phyloP scores from a whole-genome alignment of 2,329 filamentous ascomycete genomes.

The Pseudogymnoascus verrucosus region DNA sequence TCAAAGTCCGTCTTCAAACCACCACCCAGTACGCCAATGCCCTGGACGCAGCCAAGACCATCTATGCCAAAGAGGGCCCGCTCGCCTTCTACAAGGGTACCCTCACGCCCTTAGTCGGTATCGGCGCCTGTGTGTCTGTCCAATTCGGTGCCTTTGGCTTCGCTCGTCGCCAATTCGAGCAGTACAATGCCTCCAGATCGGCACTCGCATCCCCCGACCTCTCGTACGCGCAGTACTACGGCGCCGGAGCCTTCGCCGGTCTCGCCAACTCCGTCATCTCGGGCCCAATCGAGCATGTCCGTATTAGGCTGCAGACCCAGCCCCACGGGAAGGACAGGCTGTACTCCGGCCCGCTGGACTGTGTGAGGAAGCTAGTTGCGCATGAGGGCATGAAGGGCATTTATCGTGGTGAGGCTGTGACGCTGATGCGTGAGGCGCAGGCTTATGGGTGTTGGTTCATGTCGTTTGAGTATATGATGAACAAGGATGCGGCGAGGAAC shows the following conservation, averaged over 20 bases:
- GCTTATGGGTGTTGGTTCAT: conserved; percentile 96
- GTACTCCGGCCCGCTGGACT: conserved; percentile 82
- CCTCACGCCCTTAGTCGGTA: conserved; percentile 86
- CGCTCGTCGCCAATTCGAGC: conserved; percentile 78
- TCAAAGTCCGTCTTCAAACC: conserved; percentile 96
- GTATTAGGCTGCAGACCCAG: conserved; percentile 92
- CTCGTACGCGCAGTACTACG: conserved; percentile 79
- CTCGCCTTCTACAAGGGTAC: conserved; percentile 98
- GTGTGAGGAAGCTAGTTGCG: conserved; percentile 71
- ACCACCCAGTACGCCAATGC: conserved; percentile 73
- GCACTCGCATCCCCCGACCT: conserved; percentile 41
- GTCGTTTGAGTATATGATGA: conserved; percentile 94
- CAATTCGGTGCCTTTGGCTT: conserved; percentile 97
- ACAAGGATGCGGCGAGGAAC: conserved; percentile 74
- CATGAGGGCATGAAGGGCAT: conserved; percentile 63
- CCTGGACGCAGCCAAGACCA: conserved; percentile 69
- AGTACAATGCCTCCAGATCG: conserved; percentile 50
- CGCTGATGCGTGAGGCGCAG: conserved; percentile 78
- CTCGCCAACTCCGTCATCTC: conserved; percentile 84
- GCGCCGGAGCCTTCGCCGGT: conserved; percentile 84
- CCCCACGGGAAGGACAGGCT: conserved; percentile 74
- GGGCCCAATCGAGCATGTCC: conserved; percentile 90
- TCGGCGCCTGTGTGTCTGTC: conserved; percentile 95
- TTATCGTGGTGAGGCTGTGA: conserved; percentile 83
- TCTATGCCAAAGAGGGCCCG: conserved; percentile 81